Percentiles rank a stretch among this genome's conserved stretches.
Conservation (phyloP, 2,329 filamentous ascomycete genomes). For the Stenocarpella maydis region DNA sequence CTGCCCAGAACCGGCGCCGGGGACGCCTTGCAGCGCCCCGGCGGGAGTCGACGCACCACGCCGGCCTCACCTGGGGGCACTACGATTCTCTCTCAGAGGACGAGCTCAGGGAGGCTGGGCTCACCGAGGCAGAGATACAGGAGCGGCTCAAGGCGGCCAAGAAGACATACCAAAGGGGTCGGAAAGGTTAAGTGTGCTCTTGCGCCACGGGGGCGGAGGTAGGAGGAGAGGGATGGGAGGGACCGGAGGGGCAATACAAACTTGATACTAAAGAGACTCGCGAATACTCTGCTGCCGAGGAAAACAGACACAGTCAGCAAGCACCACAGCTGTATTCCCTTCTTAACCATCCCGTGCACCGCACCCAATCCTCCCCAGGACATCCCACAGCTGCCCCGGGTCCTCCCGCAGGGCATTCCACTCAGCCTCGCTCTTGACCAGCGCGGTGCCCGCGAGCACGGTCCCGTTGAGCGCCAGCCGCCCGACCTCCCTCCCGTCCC, state of each 20-base stretch:
- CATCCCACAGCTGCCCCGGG: conserved; percentile 46
- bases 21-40: neutral
- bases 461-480: conserved; percentile 66
- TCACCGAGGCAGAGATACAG: no score
- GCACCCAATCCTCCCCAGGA: conserved; percentile 52
- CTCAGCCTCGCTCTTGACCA: conserved; percentile 67
- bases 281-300: neutral
- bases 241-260: neutral
- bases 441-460: conserved; percentile 68
- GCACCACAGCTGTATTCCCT: neutral
- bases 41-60: neutral
- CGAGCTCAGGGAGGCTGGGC: no score
- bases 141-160: neutral
- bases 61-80: neutral
- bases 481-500: conserved; percentile 47
- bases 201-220: neutral
- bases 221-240: neutral
- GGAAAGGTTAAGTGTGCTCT: neutral
- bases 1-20: neutral
- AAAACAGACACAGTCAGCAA: neutral
- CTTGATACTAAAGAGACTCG: neutral
- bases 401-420: conserved; percentile 62
- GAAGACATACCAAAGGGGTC: neutral
- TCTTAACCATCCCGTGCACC: neutral
- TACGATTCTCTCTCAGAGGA: neutral